These are phyloP conservation scores for Aphanomyces euteiches DNA, from an alignment of 352 stramenopile genomes.

Conservation along the genomic window DNA sequence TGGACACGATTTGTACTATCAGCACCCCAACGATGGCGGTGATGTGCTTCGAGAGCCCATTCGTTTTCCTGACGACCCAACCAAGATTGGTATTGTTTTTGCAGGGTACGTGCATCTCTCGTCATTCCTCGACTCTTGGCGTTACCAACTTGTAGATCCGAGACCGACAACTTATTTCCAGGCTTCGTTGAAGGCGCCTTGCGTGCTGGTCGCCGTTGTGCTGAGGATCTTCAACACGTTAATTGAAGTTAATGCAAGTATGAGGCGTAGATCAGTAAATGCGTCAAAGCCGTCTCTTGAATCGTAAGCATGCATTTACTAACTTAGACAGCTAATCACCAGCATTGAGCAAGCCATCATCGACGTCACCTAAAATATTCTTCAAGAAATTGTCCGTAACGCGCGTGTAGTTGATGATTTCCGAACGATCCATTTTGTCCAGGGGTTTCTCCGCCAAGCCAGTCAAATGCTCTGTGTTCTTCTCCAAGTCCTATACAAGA, in stretches of 20 bases:
- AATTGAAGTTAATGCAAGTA: background rate
- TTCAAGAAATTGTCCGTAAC: slow-evolving; percentile 91
- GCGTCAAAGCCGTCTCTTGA: background rate
- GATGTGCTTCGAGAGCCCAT: background rate
- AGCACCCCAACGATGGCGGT: background rate
- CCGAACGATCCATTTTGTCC: slow-evolving; percentile 88
- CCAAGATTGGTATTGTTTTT: background rate
- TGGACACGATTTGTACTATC: background rate
- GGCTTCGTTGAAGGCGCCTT: slow-evolving; percentile 7
- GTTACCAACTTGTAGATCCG: background rate
- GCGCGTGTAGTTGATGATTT: slow-evolving; percentile 94
- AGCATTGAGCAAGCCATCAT: slow-evolving; percentile 63
- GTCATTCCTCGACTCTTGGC: no score
- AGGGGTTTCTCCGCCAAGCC: slow-evolving; percentile 88
- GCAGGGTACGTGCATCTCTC: background rate
- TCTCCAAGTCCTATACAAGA: slow-evolving; percentile 82
- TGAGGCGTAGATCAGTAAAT: no score
- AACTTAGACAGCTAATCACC: background rate
- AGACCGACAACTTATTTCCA: background rate
- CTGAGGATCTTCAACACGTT: background rate
- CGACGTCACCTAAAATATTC: slow-evolving; percentile 87
- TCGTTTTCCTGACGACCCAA: background rate
- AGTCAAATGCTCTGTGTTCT: slow-evolving; percentile 90
- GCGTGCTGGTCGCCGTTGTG: background rate
- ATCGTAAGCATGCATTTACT: no score